Evolutionary conservation across 2,329 filamentous ascomycete species (phyloP), one percentile per base, ranked within the genome.

Genomic region (Phoma sp.): DNA sequence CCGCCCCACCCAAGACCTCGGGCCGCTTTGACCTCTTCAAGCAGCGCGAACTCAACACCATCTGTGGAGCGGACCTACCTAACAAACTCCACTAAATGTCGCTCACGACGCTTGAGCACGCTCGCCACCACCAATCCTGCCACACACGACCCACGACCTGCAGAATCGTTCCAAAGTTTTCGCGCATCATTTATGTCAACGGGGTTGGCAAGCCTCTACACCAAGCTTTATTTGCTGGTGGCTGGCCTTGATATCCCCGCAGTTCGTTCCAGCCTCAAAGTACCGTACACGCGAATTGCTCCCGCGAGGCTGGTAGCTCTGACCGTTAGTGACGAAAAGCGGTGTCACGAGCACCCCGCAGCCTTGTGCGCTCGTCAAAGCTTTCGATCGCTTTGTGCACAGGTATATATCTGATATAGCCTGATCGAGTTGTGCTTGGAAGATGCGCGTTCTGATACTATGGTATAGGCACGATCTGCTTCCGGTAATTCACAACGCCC

Each of bases 1-100:
- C n/a, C 18, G 37, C 40, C 39, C 52, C 45, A 38, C 28, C 47
- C 40, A 50, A 21, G 40, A 47, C 51, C 42, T 47, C 52, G 52
- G 52, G 40, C 25, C 42, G 52, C 47, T 49, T 20, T 17, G 46
- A 17, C 43, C 18, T 23, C 29, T 28, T 32, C n/a, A n/a, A 21
- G 17, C 30, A 42, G 39, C 51, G 40, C 34, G 45, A 54, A 54
- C 51, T 50, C 47, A 56, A 50, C 52, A 47, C 52, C 46, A 56
- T 36, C 37, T n/a, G 38, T 18, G 18, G 23, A 32, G 40, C 26
- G 37, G 42, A 21, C 21, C 37, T 25, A 33, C 42, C 42, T 56
- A 42, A 56, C 52, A 50, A 56, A 56, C 49, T 30, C 10, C 17
- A 15, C 15, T 45, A 36, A 49, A 49, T 29, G 45, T 39, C 40